Percentiles rank a stretch among this genome's conserved stretches.
phyloP scores from a whole-genome alignment of 2,329 filamentous ascomycete species.

The Phaeosphaeria sp. region DNA sequence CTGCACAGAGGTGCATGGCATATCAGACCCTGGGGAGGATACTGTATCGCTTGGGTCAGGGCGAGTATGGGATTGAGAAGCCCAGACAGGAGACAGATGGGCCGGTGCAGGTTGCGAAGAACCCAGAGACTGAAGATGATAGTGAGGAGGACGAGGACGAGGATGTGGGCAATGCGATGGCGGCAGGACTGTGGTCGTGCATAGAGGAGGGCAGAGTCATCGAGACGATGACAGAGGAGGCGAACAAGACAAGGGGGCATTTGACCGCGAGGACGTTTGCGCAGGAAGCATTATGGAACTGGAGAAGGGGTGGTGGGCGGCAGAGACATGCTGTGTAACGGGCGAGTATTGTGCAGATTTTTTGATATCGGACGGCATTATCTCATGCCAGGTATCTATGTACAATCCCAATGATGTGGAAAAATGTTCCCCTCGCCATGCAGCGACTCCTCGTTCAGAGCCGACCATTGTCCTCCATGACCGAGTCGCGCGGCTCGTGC shows the following conservation, averaged over 20 bases:
- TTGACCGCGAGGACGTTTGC: conserved; percentile 83
- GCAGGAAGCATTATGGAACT: conserved; percentile 87
- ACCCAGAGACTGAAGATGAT: conserved; percentile 45
- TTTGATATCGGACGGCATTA: not conserved
- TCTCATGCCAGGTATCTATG: not conserved
- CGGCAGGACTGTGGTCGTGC: conserved; percentile 82
- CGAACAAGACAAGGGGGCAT: conserved; percentile 71
- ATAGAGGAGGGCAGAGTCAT: conserved; percentile 79
- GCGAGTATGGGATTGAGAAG: conserved; percentile 67
- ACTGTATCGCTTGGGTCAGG: conserved; percentile 80
- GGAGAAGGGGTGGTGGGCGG: conserved; percentile 73
- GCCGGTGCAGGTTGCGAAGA: conserved; percentile 52
- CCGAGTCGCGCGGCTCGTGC: not conserved
- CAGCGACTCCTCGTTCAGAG: not conserved
- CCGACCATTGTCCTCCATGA: not conserved
- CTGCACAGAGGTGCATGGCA: conserved; percentile 87
- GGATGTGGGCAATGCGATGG: conserved; percentile 53
- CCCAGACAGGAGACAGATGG: conserved; percentile 50
- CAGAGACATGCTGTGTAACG: conserved; percentile 57
- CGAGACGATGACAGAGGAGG: conserved; percentile 78
- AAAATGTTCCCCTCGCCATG: not conserved
- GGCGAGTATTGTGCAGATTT: not conserved
- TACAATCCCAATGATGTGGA: not conserved
- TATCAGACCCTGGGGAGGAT: conserved; percentile 90
- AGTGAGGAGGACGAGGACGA: conserved; percentile 46